Percentiles rank a stretch among this genome's conserved stretches.
Evolutionary conservation across 495 filamentous ascomycete genomes (phyloP).

Genomic region (Talaromyces trachyspermus): DNA sequence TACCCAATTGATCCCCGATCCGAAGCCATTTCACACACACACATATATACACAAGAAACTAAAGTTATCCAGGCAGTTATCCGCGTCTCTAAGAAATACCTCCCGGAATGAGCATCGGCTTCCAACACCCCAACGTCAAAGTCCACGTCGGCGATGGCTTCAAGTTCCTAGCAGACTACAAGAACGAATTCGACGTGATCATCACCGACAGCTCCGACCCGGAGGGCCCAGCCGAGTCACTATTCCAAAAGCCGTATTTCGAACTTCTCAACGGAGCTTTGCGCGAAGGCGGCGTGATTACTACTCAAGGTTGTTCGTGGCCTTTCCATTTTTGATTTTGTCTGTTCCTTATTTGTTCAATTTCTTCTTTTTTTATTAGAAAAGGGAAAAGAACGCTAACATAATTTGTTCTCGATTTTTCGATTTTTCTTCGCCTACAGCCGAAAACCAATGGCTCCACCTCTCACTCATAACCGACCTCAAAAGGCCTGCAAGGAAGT

Average conservation of each 20-base stretch:
- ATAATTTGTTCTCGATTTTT: background rate
- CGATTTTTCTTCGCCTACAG: conserved; percentile 33
- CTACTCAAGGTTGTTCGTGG: conserved; percentile 99
- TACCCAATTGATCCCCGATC: background rate
- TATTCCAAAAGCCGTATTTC: conserved; percentile 99
- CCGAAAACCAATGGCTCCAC: conserved; percentile 99
- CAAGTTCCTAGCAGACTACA: conserved; percentile 87
- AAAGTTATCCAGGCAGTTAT: conserved; percentile 67
- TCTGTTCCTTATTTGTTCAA: conserved; percentile 7
- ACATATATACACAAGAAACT: background rate
- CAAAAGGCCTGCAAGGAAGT: conserved; percentile 94
- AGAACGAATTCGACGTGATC: conserved; percentile 97
- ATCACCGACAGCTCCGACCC: conserved; percentile 98
- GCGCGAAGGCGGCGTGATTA: conserved; percentile 93
- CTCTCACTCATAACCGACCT: conserved; percentile 81
- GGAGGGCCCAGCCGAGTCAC: conserved; percentile 87
- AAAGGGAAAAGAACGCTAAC: too few species aligned
- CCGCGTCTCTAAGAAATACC: conserved; percentile 95
- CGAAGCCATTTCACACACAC: background rate
- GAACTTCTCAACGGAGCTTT: conserved; percentile 83
- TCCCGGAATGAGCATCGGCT: conserved; percentile 87
- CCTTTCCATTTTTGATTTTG: conserved; percentile 45
- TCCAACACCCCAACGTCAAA: conserved; percentile 86
- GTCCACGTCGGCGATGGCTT: conserved; percentile 94
- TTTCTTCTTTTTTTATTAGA: conserved; percentile 9